Percentiles rank a stretch among this genome's conserved stretches.
phyloP scores from a whole-genome alignment of 1,139 yeast species.

The Yamadazyma aaseri region DNA sequence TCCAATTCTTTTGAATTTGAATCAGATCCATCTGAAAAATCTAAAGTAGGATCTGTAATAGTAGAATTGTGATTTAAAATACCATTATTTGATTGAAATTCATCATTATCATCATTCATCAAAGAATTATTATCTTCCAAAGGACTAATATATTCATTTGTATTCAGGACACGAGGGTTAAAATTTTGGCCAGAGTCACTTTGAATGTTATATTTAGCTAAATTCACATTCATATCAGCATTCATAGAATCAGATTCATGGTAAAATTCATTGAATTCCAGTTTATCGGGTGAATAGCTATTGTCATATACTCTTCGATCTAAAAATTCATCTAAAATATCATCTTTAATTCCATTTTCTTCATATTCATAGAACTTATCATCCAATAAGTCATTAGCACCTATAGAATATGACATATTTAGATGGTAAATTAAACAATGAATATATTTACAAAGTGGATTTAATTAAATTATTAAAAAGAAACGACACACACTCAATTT shows the following conservation, averaged over 20 bases:
- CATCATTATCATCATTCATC: conserved; percentile 3
- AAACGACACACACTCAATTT: too few species aligned
- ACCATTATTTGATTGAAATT: background rate
- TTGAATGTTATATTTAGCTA: conserved; percentile 2
- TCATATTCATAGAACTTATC: conserved; percentile 3
- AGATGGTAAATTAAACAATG: conserved; percentile 1
- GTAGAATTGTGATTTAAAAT: background rate
- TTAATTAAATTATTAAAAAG: too few species aligned
- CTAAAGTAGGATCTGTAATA: background rate
- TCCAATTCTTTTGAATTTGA: background rate
- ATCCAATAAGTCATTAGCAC: conserved; percentile 6
- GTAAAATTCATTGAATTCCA: conserved; percentile 14
- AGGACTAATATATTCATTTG: conserved; percentile 7
- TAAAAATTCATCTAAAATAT: conserved; percentile 54
- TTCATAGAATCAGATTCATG: conserved; percentile 4
- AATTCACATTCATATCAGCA: background rate
- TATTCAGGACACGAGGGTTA: background rate
- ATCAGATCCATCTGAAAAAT: background rate
- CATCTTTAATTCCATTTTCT: conserved; percentile 27
- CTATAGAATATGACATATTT: conserved; percentile 7
- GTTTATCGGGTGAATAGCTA: conserved; percentile 17
- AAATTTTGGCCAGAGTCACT: background rate
- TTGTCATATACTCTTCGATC: conserved; percentile 56
- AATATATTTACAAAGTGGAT: background rate
- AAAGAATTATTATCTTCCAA: conserved; percentile 4